These are phyloP conservation scores for Colletotrichum chlorophyti DNA, from an alignment of 2,329 filamentous ascomycete genomes.

Conservation along the genomic window DNA sequence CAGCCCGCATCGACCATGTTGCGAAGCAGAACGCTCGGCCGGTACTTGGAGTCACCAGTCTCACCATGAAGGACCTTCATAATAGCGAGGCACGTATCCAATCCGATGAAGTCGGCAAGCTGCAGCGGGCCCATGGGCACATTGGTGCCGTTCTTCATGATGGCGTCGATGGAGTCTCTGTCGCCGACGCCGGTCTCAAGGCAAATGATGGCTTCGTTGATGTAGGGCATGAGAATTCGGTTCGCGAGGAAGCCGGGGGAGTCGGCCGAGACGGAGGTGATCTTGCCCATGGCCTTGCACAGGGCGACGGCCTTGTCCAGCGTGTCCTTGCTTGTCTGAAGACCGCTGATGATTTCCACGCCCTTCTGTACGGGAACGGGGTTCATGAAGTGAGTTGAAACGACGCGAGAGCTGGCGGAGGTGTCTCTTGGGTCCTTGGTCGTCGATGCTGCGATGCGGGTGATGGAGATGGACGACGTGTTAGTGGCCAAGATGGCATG, in stretches of 20 bases:
- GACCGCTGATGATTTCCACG: slow-evolving; percentile 93
- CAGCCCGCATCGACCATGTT: slow-evolving; percentile 99
- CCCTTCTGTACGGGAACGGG: slow-evolving; percentile 96
- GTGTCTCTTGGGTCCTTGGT: slow-evolving; percentile 80
- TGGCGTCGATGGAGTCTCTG: slow-evolving; percentile 91
- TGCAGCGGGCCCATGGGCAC: slow-evolving; percentile 97
- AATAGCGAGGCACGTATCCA: slow-evolving; percentile 95
- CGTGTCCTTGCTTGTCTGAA: slow-evolving; percentile 87
- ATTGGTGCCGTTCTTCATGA: slow-evolving; percentile 99
- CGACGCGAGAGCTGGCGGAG: slow-evolving; percentile 82
- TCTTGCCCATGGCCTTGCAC: slow-evolving; percentile 91
- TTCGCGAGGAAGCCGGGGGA: slow-evolving; percentile 95
- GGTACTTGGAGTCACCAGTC: slow-evolving; percentile 94
- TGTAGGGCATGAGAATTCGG: slow-evolving; percentile 97
- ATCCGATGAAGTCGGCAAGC: slow-evolving; percentile 94
- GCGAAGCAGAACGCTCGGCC: slow-evolving; percentile 82
- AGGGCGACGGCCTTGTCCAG: slow-evolving; percentile 84
- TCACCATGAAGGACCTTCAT: slow-evolving; percentile 95
- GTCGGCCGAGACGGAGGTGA: slow-evolving; percentile 86
- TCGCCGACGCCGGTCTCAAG: slow-evolving; percentile 90
- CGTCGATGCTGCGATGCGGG: slow-evolving; percentile 89
- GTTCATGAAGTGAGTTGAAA: slow-evolving; percentile 99
- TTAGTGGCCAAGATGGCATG: slow-evolving; percentile 96
- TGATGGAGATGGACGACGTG: slow-evolving; percentile 98
- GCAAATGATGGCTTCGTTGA: slow-evolving; percentile 97